A percentile compares a stretch with the other conserved stretches of the same genome.
Conservation (phyloP, 257 asterid genomes). For the Fraxinus excelsior region DNA sequence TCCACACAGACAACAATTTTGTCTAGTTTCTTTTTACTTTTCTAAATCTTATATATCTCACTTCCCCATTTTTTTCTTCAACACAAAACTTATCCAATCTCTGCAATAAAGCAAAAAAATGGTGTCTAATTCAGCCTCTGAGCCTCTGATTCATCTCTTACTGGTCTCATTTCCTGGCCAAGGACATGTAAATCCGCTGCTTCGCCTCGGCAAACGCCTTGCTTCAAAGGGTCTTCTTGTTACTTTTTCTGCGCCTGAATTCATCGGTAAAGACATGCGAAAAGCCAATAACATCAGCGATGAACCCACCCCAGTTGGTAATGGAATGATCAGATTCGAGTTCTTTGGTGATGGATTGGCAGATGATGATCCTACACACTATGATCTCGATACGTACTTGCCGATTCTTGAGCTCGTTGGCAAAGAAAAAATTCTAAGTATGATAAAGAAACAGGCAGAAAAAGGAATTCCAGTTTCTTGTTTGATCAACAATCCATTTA, state of each 20-base stretch:
- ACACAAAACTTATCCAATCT: not conserved
- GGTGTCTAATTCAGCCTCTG: conserved; percentile 27
- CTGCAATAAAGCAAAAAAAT: conserved; percentile 10
- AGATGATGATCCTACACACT: conserved; percentile 25
- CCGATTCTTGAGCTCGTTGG: conserved; percentile 60
- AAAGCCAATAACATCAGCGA: conserved; percentile 42
- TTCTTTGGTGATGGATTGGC: conserved; percentile 72
- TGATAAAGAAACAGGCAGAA: conserved; percentile 48
- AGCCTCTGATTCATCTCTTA: conserved; percentile 41
- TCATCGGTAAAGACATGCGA: conserved; percentile 47
- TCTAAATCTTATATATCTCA: not conserved
- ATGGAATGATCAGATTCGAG: conserved; percentile 61
- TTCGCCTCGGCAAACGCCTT: conserved; percentile 64
- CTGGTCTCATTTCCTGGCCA: conserved; percentile 75
- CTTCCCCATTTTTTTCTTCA: not conserved
- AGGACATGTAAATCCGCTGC: conserved; percentile 84
- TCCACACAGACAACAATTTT: not conserved
- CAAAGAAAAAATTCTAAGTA: conserved; percentile 32
- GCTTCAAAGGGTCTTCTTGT: conserved; percentile 61
- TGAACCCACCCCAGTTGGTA: conserved; percentile 45
- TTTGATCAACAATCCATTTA: conserved; percentile 65
- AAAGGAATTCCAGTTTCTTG: conserved; percentile 65
- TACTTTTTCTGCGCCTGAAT: conserved; percentile 63
- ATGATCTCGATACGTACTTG: conserved; percentile 31
- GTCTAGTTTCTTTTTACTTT: too few species aligned